Conservation (phyloP, 2,329 filamentous ascomycete genomes). For the Bipolaris sorokiniana region DNA sequence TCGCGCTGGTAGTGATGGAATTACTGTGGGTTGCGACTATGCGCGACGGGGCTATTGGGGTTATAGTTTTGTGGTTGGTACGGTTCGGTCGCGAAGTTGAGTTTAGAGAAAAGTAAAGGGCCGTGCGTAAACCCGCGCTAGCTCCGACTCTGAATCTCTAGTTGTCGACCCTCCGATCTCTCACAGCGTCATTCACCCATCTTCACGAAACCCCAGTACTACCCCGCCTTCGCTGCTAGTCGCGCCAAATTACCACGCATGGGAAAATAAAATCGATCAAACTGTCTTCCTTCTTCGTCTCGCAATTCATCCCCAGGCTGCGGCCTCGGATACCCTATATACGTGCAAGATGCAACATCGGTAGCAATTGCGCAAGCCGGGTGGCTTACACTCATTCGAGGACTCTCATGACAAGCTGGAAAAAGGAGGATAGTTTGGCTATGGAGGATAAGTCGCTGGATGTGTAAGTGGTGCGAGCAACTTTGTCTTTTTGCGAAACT, state of each 20-base stretch:
- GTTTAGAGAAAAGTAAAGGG: conserved; percentile 31
- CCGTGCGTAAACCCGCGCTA: conserved; percentile 33
- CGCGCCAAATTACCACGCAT: conserved; percentile 16
- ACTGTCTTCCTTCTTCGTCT: conserved; percentile 51
- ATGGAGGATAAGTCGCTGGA: conserved; percentile 22
- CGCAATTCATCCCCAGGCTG: conserved; percentile 52
- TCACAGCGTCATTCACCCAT: conserved; percentile 20
- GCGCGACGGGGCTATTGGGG: not conserved
- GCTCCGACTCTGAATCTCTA: conserved; percentile 14
- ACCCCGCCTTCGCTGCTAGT: not conserved
- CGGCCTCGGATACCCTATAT: conserved; percentile 54
- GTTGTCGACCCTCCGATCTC: not conserved
- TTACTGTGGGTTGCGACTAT: not conserved
- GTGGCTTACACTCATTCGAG: conserved; percentile 48
- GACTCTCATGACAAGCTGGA: conserved; percentile 30
- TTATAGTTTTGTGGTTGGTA: not conserved
- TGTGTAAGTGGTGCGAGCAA: conserved; percentile 9
- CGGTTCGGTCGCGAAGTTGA: conserved; percentile 1
- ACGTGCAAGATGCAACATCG: conserved; percentile 48
- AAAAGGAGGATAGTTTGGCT: conserved; percentile 23
- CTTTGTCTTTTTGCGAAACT: conserved; percentile 9
- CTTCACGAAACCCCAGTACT: not conserved
- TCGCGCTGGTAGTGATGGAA: not conserved
- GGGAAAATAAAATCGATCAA: conserved; percentile 38
- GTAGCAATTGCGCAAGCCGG: conserved; percentile 53